Conservation (phyloP, 2,329 filamentous ascomycete genomes). For the Metarhizium guizhouense region DNA sequence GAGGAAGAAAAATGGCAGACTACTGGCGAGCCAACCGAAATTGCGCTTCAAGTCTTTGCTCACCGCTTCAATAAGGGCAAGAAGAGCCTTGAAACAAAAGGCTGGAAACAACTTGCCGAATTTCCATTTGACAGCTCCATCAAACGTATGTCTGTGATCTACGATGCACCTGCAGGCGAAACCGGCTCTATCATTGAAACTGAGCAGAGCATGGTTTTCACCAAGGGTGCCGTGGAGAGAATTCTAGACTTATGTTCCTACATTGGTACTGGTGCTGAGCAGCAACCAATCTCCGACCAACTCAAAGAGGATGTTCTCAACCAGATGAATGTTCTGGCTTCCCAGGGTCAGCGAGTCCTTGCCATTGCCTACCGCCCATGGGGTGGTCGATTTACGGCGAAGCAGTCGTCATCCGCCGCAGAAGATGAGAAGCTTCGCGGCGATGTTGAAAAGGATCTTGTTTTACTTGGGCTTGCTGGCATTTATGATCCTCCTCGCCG, state of each 20-base stretch:
- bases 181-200: conserved; percentile 28
- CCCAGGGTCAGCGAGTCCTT: conserved; percentile 63
- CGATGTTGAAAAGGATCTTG: conserved; percentile 57
- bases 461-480: conserved; percentile 72
- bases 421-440: conserved; percentile 43
- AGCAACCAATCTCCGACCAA: conserved; percentile 39
- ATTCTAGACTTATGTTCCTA: conserved; percentile 47
- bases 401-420: conserved; percentile 21
- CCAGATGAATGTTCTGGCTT: conserved; percentile 51
- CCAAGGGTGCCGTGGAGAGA: conserved; percentile 54
- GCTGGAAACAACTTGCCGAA: conserved; percentile 59
- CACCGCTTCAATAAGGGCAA: conserved; percentile 56
- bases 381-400: conserved; percentile 37
- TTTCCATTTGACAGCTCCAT: conserved; percentile 73
- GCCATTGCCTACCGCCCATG: conserved; percentile 58
- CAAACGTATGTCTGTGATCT: conserved; percentile 74
- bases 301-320: conserved; percentile 39
- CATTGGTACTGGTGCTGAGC: conserved; percentile 32
- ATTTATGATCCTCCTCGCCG: conserved; percentile 80
- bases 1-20: conserved; percentile 54
- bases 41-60: conserved; percentile 67
- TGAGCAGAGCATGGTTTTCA: conserved; percentile 45
- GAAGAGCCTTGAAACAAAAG: conserved; percentile 38
- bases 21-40: conserved; percentile 64
- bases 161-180: conserved; percentile 38